Evolutionary conservation across 164 flowering plant species (phyloP).

Genomic region (Tetracentron sinense): DNA sequence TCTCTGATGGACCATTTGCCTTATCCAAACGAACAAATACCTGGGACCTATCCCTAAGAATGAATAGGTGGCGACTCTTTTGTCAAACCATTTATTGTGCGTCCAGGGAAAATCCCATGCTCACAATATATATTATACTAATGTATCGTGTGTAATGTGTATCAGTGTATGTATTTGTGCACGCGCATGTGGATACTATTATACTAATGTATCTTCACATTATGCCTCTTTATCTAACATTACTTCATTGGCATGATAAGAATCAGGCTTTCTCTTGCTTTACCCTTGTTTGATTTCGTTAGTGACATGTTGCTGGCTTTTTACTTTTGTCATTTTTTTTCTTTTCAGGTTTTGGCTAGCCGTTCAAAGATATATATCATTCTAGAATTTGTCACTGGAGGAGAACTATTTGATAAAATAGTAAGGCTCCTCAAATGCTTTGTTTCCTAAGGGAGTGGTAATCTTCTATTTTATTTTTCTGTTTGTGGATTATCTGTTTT

Average conservation of each 20-base stretch:
- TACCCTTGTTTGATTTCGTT: neutral
- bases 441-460: neutral
- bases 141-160: too few relatives aligned
- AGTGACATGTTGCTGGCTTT: neutral
- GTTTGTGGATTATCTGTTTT: neutral
- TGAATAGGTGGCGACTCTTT: too few relatives aligned
- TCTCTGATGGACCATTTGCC: too few relatives aligned
- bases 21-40: too few relatives aligned
- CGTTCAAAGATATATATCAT: slow-evolving; percentile 80
- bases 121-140: too few relatives aligned
- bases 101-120: too few relatives aligned
- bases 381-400: slow-evolving; percentile 88
- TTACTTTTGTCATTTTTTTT: neutral
- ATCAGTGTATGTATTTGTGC: too few relatives aligned
- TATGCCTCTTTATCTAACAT: slow-evolving; percentile 3
- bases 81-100: too few relatives aligned
- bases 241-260: neutral
- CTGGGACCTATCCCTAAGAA: too few relatives aligned
- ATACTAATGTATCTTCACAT: neutral
- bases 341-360: slow-evolving; percentile 78
- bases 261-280: neutral
- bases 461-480: neutral
- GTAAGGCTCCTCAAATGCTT: slow-evolving; percentile 42
- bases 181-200: too few relatives aligned
- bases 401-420: slow-evolving; percentile 90